Conservation (phyloP, 2,329 filamentous ascomycete genomes). For the Sclerotinia subarctica region DNA sequence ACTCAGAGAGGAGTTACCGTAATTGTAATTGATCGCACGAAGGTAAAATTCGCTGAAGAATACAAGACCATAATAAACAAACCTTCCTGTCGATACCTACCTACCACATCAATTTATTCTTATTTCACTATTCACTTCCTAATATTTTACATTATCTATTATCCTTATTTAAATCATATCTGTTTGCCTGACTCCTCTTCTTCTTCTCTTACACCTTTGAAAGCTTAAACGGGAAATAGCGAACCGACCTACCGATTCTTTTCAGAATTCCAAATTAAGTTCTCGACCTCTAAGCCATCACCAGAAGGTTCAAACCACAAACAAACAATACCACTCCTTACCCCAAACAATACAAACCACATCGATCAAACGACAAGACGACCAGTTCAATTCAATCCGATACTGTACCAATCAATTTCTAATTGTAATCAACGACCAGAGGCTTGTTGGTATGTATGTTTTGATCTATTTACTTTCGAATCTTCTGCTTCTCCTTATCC, state of each 20-base stretch:
- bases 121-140: not conserved
- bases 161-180: no score
- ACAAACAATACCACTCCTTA: conserved; percentile 12
- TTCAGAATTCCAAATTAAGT: conserved; percentile 13
- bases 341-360: not conserved
- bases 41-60: conserved; percentile 1
- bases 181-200: not conserved
- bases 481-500: conserved; percentile 12
- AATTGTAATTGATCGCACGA: not conserved
- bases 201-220: not conserved
- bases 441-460: conserved; percentile 12
- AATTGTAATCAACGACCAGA: conserved; percentile 6
- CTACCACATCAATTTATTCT: not conserved
- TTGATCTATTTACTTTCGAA: not conserved
- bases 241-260: conserved; percentile 11
- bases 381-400: not conserved
- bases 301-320: not conserved
- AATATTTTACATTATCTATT: not conserved
- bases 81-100: conserved; percentile 4
- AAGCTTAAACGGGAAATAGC: conserved; percentile 14
- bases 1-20: conserved; percentile 2
- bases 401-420: not conserved
- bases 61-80: not conserved
- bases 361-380: not conserved
- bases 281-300: conserved; percentile 11